Evolutionary conservation across 1,284 basidiomycete species (phyloP).

Genomic region (Sutorius eximius): DNA sequence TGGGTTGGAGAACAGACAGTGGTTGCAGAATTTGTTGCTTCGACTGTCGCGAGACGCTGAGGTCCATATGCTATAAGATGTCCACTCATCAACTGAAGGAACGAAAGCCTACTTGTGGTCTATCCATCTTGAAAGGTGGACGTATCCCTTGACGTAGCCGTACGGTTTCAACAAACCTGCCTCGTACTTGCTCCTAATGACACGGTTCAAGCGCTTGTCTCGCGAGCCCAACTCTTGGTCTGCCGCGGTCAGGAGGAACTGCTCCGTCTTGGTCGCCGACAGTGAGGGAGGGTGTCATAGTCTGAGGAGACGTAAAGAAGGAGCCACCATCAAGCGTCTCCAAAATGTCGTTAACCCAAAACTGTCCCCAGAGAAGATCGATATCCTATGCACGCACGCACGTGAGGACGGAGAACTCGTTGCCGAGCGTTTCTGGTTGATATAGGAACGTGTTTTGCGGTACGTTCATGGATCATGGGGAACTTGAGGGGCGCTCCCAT

Average conservation of each 20-base stretch:
- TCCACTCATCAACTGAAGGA: not conserved
- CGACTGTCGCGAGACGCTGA: constrained; percentile 83
- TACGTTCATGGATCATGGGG: constrained; percentile 55
- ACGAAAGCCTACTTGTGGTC: constrained; percentile 69
- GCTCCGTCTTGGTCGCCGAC: constrained; percentile 76
- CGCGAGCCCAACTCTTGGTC: constrained; percentile 92
- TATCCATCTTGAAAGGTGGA: constrained; percentile 91
- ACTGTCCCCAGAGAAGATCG: not conserved
- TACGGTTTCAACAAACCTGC: constrained; percentile 94
- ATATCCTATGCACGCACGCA: constrained; percentile 39
- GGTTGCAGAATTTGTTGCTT: constrained; percentile 89
- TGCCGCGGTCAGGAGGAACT: constrained; percentile 91
- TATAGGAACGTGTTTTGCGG: constrained; percentile 57
- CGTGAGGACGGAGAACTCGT: constrained; percentile 81
- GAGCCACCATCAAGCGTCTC: constrained; percentile 73
- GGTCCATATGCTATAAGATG: not conserved
- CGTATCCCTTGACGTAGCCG: constrained; percentile 95
- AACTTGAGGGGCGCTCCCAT: constrained; percentile 36
- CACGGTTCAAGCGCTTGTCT: constrained; percentile 86
- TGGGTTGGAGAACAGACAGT: constrained; percentile 89
- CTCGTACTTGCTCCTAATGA: constrained; percentile 97
- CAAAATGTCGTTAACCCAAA: constrained; percentile 66
- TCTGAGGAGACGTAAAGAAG: constrained; percentile 60
- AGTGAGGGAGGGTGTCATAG: constrained; percentile 53
- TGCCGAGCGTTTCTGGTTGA: constrained; percentile 68